Base-by-base conservation (phyloP, 331 rosid species). In the Quercus phellos region DNA sequence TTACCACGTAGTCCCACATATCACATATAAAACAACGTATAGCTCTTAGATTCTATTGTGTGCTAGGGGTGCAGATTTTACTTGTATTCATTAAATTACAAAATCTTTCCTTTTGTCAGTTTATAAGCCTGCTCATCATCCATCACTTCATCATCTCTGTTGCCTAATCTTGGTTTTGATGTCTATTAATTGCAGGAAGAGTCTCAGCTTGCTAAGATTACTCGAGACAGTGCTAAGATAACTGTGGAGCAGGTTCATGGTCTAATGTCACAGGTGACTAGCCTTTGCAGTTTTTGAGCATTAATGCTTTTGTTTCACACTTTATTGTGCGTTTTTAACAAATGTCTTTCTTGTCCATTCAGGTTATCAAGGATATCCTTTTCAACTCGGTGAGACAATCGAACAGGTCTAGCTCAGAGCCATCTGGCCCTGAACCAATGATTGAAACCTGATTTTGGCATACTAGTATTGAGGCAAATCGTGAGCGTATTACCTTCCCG, bases 181-280 rank as follows among this genome's bases (percentile, higher is more conserved):
- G 16, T 85, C 68, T 16, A 24, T 70, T 67, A 76, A 73, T 84
- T 85, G 79, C 93, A 93, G 98, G 98, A 95, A 79, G 97, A 95
- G 67, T 87, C 96, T 29, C 94, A 86, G 61, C 97, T 93, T 42
- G 92, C 97, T 16, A 93, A 95, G 90, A 91, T 95, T 74, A 90
- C 90, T 73, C 97, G 96, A 4, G 98, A 93, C 79, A 90, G 99
- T 81, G 89, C 97, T 42, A 95, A 91, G 86, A 95, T 95, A 84
- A 89, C 99, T 0, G 99, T 91, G 76, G 99, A 95, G 86, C 99
- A 95, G 83, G 94, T 93, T 76, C 98, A 93, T 74, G 97, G 98
- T 77, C 85, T 93, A 54, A 93, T 95, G 97, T 95, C 99, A 68
- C 98, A 90, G 99, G 99, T 95, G 59, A 87, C 78, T 71, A 4